phyloP scores from a whole-genome alignment of 2,329 filamentous ascomycete species.

The Aureobasidium vineae region DNA sequence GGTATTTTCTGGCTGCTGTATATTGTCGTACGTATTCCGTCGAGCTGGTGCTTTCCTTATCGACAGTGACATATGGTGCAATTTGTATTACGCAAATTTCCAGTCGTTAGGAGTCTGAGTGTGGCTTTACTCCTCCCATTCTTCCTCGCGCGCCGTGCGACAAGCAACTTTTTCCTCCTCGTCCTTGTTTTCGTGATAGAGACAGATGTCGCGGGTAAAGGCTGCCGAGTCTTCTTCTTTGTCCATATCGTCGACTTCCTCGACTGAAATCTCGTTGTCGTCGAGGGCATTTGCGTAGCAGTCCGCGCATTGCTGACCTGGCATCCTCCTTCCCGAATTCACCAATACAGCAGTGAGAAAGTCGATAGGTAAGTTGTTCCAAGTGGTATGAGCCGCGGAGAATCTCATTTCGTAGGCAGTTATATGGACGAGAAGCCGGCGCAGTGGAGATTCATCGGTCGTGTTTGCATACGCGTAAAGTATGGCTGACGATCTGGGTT shows the following conservation, averaged over 20 bases:
- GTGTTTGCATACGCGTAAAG: not conserved
- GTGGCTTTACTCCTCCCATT: too few relatives aligned
- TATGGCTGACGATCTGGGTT: too few relatives aligned
- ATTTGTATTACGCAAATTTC: too few relatives aligned
- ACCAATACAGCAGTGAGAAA: not conserved
- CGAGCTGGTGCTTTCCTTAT: too few relatives aligned
- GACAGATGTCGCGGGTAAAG: not conserved
- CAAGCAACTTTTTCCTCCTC: not conserved
- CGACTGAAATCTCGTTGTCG: not conserved
- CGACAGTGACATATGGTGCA: too few relatives aligned
- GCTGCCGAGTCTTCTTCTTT: not conserved
- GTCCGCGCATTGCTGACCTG: not conserved
- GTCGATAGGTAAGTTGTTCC: not conserved
- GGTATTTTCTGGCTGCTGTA: too few relatives aligned
- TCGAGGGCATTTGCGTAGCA: not conserved
- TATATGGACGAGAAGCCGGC: not conserved
- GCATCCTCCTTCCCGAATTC: not conserved
- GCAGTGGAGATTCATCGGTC: not conserved
- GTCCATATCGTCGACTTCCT: not conserved
- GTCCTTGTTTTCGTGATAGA: conserved; percentile 8
- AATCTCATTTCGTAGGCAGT: too few relatives aligned
- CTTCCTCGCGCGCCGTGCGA: not conserved
- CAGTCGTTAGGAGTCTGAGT: too few relatives aligned
- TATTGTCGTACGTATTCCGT: too few relatives aligned
- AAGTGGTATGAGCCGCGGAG: too few relatives aligned